Base-by-base conservation (phyloP, 768 basidiomycete species). In the Lentinula edodes region DNA sequence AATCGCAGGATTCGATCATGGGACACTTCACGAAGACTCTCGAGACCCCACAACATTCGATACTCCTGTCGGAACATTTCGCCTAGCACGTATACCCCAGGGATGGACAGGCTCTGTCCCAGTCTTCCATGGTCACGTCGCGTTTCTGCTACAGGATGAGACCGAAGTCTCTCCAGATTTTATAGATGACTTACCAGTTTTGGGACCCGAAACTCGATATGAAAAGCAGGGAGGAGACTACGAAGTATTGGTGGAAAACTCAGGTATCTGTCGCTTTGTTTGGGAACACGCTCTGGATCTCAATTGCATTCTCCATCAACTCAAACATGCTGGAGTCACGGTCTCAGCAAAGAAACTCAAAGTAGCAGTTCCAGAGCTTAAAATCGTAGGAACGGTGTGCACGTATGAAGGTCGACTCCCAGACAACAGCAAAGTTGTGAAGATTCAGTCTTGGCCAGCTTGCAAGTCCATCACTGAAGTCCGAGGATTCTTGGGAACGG, bases 281-380 rank as follows among this genome's bases (percentile, higher is more conserved):
- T 77, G 74, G 73, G 74, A 78, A 63, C 76, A 79, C 62, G 63
- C 73, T 1, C 23, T 68, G 4, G 68, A 72, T 48, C 57, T 76
- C 23, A 74, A 80, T 56, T 62, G 73, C 3, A 63, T 79, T 12
- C 62, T 78, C 0, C 71, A 74, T 34, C 58, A 70, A 1, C 66
- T 79, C 3, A 70, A 67, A 32, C 63, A 66, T 41, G 59, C 62
- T 3, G 72, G 75, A 5, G 72, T 64, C 0, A 76, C 73, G 4
- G 70, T 73, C 41, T 71, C 68, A 3, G 67, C 60, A 4, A 52
- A 63, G 38, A 73, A 73, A 46, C 32, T 63, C 4, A 9, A 59
- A 0, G 18, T 72, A 1, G 72, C 66, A 36, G 51, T 42, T 5
- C 45, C 52, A 8, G 55, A 66, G 51, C 61, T 70, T 0, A 52